Evolutionary conservation across 495 filamentous ascomycete species (phyloP).

Genomic region (Cercophora samala): DNA sequence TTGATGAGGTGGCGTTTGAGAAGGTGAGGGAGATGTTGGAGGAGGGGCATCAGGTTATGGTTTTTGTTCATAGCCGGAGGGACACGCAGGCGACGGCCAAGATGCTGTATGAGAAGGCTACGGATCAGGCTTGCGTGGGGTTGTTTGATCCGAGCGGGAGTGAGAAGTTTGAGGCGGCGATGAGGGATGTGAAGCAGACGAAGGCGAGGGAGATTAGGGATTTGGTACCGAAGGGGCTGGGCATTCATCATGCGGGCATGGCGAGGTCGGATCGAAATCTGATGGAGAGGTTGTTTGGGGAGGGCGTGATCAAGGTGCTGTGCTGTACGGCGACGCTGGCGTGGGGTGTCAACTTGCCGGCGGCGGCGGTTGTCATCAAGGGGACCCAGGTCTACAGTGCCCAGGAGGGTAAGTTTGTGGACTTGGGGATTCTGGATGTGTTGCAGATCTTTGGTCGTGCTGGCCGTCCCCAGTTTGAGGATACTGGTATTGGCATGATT

Average conservation of each 20-base stretch:
- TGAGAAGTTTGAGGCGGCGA: conserved; percentile 65
- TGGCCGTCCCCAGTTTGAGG: conserved; percentile 94
- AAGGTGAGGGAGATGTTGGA: conserved; percentile 94
- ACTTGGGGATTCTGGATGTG: conserved; percentile 94
- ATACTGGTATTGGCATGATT: conserved; percentile 94
- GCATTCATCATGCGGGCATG: conserved; percentile 96
- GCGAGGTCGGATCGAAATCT: conserved; percentile 87
- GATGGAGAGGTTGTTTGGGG: conserved; percentile 83
- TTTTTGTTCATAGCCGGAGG: conserved; percentile 95
- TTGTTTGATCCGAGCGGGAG: conserved; percentile 77
- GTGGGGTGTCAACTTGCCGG: conserved; percentile 98
- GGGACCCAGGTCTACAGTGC: conserved; percentile 96
- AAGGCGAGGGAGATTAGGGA: conserved; percentile 84
- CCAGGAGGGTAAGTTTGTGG: conserved; percentile 92
- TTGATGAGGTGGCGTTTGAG: conserved; percentile 81
- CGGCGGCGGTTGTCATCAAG: conserved; percentile 96
- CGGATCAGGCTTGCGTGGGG: conserved; percentile 69
- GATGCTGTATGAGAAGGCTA: conserved; percentile 79
- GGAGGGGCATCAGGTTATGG: conserved; percentile 91
- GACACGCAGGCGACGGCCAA: conserved; percentile 88
- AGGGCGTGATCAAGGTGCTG: conserved; percentile 88
- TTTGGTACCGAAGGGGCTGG: conserved; percentile 81
- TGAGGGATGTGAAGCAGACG: conserved; percentile 76
- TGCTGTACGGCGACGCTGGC: conserved; percentile 98
- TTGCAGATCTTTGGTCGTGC: conserved; percentile 98